A percentile compares a stretch with the other conserved stretches of the same genome.
phyloP scores from a whole-genome alignment of 768 basidiomycete genomes.

The Boletus reticulatus region DNA sequence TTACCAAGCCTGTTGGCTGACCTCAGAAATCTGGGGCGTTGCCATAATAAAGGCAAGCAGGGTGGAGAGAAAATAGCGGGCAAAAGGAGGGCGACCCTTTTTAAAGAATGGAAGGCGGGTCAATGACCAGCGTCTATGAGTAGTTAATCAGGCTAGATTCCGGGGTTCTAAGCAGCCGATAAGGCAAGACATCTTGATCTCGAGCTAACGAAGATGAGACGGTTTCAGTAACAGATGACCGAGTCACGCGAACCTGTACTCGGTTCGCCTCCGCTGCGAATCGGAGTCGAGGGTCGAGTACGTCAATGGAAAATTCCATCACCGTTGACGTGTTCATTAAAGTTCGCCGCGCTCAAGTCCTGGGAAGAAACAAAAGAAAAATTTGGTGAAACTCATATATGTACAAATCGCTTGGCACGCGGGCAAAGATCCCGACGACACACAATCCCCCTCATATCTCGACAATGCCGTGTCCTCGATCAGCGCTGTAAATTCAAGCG shows the following conservation, averaged over 20 bases:
- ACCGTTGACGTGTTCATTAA: constrained; percentile 30
- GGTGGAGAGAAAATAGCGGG: constrained; percentile 31
- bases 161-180: constrained; percentile 48
- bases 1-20: constrained; percentile 65
- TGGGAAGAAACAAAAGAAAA: constrained; percentile 24
- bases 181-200: constrained; percentile 25
- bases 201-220: constrained; percentile 21
- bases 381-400: constrained; percentile 32
- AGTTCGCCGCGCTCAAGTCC: constrained; percentile 22
- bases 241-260: constrained; percentile 30
- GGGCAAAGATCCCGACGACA: constrained; percentile 9
- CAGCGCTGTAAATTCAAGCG: constrained; percentile 16
- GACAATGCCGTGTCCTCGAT: constrained; percentile 10
- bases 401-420: constrained; percentile 29
- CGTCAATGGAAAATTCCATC: constrained; percentile 36
- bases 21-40: constrained; percentile 60
- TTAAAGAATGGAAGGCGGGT: constrained; percentile 36
- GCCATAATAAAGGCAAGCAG: constrained; percentile 40
- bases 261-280: constrained; percentile 30
- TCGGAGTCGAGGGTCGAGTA: constrained; percentile 24
- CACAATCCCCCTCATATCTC: constrained; percentile 8
- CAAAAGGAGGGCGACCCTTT: constrained; percentile 25
- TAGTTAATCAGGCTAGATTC: constrained; percentile 53
- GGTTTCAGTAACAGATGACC: constrained; percentile 20
- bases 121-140: constrained; percentile 37